These are phyloP conservation scores for Elongisporangium undulatum DNA, from an alignment of 352 stramenopile genomes.

Conservation along the genomic window DNA sequence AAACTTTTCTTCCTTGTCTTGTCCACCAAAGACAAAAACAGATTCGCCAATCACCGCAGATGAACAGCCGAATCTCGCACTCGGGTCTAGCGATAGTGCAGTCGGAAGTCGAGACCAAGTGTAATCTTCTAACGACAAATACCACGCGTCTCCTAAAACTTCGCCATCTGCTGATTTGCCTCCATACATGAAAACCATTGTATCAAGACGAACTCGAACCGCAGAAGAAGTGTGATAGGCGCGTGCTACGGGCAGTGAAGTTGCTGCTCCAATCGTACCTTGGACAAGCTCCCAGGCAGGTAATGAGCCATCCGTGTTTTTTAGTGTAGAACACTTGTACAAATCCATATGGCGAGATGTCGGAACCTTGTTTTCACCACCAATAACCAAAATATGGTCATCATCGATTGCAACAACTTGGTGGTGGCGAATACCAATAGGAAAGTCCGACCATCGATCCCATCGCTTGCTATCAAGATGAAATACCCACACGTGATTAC, in stretches of 20 bases:
- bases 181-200: constrained; percentile 82
- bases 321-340: constrained; percentile 65
- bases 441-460: constrained; percentile 80
- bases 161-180: constrained; percentile 71
- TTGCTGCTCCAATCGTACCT: constrained; percentile 55
- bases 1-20: constrained; percentile 77
- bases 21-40: constrained; percentile 79
- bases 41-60: constrained; percentile 74
- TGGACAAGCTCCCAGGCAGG: constrained; percentile 76
- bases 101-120: constrained; percentile 73
- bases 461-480: constrained; percentile 44
- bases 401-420: constrained; percentile 73
- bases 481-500: constrained; percentile 70
- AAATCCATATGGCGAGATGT: constrained; percentile 83
- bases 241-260: constrained; percentile 51
- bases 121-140: constrained; percentile 76
- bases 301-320: constrained; percentile 58
- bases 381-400: constrained; percentile 74
- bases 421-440: constrained; percentile 74
- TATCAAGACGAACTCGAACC: constrained; percentile 68
- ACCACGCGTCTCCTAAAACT: constrained; percentile 75
- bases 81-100: constrained; percentile 72
- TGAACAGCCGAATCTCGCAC: constrained; percentile 60
- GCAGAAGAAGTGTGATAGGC: constrained; percentile 66
- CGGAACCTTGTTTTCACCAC: constrained; percentile 62